Percentiles rank a stretch among this genome's conserved stretches.
These are phyloP conservation scores for Cryptococcus sp. DNA, from an alignment of 1,284 basidiomycete species.

Conservation along the genomic window DNA sequence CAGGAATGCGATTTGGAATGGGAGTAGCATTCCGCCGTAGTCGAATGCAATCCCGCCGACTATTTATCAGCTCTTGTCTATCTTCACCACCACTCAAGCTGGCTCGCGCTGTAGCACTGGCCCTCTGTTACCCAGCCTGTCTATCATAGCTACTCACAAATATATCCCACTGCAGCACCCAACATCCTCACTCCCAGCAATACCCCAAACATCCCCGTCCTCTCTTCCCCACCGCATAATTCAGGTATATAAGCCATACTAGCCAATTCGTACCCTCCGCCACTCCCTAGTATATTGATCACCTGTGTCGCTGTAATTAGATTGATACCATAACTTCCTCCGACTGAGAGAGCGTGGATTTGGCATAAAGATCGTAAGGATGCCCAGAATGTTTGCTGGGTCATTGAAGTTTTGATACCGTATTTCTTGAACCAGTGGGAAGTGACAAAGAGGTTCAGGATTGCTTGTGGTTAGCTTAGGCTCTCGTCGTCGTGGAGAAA, in stretches of 20 bases:
- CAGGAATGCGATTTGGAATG: constrained; percentile 39
- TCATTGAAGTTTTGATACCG: constrained; percentile 41
- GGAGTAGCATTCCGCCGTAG: constrained; percentile 29
- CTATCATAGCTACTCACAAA: constrained; percentile 13
- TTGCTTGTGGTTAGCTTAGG: constrained; percentile 14
- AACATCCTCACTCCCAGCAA: constrained; percentile 38
- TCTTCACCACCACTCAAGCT: not conserved
- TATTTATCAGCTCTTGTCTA: constrained; percentile 2
- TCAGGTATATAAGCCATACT: constrained; percentile 35
- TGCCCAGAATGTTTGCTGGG: constrained; percentile 44
- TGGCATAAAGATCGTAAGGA: constrained; percentile 40
- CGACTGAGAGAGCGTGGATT: constrained; percentile 31
- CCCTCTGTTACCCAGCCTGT: not conserved
- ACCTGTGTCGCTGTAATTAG: constrained; percentile 42
- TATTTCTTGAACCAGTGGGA: constrained; percentile 34
- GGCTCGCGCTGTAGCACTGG: not conserved
- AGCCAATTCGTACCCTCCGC: constrained; percentile 40
- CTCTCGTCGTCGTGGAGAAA: too few species aligned
- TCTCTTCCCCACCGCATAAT: constrained; percentile 25
- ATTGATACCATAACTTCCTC: constrained; percentile 27
- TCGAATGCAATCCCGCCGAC: constrained; percentile 36
- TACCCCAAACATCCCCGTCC: constrained; percentile 42
- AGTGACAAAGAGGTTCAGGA: constrained; percentile 44
- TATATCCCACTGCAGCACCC: constrained; percentile 26
- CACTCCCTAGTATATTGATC: constrained; percentile 43